Evolutionary conservation across 129 eudicot species (phyloP).

Genomic region (Flaveria ramosissima): DNA sequence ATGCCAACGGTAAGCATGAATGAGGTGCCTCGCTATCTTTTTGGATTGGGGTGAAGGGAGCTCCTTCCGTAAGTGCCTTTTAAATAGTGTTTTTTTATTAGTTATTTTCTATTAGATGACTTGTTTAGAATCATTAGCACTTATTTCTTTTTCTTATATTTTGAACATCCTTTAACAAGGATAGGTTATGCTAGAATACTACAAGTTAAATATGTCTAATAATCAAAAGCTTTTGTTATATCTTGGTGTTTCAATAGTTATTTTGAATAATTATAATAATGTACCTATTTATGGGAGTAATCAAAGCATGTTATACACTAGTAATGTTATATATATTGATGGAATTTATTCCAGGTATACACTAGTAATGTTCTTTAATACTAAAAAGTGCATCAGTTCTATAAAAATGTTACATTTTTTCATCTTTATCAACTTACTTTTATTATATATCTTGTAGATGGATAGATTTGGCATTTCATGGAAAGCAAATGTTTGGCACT

Average conservation of each 20-base stretch:
- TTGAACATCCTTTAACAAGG: neutral
- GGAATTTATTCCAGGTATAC: neutral
- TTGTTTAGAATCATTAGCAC: neutral
- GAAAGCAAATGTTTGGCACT: neutral
- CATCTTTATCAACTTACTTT: neutral
- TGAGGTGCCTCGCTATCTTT: conserved; percentile 24
- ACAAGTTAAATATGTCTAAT: neutral
- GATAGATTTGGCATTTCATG: neutral
- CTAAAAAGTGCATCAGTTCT: neutral
- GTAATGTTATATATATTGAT: too few relatives aligned
- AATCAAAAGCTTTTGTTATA: neutral
- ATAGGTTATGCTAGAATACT: neutral
- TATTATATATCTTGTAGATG: neutral
- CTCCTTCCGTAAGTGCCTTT: conserved; percentile 39
- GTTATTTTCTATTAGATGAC: neutral
- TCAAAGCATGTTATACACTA: too few relatives aligned
- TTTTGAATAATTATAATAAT: neutral
- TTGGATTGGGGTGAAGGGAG: conserved; percentile 66
- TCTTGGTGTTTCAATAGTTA: neutral
- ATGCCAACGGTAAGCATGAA: neutral
- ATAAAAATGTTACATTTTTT: neutral
- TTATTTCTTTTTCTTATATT: neutral
- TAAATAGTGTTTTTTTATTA: neutral
- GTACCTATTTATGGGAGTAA: too few relatives aligned
- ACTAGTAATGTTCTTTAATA: neutral